phyloP scores from a whole-genome alignment of 129 eudicot species.

The Flaveria robusta region DNA sequence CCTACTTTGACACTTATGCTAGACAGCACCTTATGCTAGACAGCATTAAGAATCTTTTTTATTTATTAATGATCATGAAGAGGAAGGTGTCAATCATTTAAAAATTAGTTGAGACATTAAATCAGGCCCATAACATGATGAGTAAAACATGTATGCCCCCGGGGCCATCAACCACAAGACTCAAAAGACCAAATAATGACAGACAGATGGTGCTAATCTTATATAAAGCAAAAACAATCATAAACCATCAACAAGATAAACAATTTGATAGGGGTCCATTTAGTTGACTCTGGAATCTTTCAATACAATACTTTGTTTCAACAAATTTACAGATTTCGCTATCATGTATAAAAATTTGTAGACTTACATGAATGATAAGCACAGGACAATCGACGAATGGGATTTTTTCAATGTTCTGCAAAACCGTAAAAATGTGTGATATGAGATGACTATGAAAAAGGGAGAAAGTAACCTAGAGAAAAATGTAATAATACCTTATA shows the following conservation, averaged over 20 bases:
- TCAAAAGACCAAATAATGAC: conserved; percentile 35
- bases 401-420: conserved; percentile 93
- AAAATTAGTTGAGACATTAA: conserved; percentile 39
- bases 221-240: conserved; percentile 19
- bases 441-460: neutral
- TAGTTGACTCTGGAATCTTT: conserved; percentile 16
- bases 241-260: conserved; percentile 13
- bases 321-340: neutral
- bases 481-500: conserved; percentile 59
- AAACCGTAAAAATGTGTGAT: conserved; percentile 10
- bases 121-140: conserved; percentile 42
- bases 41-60: conserved; percentile 10
- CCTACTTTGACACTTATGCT: conserved; percentile 9
- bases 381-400: conserved; percentile 76
- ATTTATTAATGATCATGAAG: conserved; percentile 26
- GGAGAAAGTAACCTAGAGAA: neutral
- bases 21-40: conserved; percentile 6
- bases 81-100: conserved; percentile 38
- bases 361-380: conserved; percentile 90
- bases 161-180: conserved; percentile 41
- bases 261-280: conserved; percentile 18
- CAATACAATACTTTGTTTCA: conserved; percentile 16
- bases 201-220: conserved; percentile 25
- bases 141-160: conserved; percentile 38
- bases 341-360: neutral